Conservation (phyloP, 2,329 filamentous ascomycete genomes). For the Cladosporium sp. region DNA sequence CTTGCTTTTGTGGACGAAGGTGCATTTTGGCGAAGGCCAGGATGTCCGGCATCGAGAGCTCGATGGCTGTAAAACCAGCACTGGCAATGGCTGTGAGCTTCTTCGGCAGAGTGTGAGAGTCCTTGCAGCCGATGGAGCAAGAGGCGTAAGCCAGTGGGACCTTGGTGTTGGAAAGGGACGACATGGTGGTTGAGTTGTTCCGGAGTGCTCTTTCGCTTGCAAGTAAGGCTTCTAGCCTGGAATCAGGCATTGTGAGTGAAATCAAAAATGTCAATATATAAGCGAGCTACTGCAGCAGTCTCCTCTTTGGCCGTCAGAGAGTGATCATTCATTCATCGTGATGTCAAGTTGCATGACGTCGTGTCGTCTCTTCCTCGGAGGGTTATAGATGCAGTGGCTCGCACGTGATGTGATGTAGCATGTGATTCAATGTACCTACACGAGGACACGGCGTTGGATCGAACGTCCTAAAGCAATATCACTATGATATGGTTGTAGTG, state of each 20-base stretch:
- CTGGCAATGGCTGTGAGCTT: slow-evolving; percentile 64
- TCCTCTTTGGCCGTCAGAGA: not conserved
- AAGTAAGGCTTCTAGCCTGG: slow-evolving; percentile 21
- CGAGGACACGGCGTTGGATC: not conserved
- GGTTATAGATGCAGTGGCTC: not conserved
- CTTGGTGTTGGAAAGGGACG: slow-evolving; percentile 29
- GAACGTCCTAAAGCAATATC: not conserved
- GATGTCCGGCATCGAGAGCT: slow-evolving; percentile 74
- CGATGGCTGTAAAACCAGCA: slow-evolving; percentile 67
- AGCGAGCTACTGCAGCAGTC: not conserved
- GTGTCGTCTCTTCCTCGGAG: slow-evolving; percentile 8
- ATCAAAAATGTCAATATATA: not conserved
- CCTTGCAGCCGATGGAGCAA: slow-evolving; percentile 54
- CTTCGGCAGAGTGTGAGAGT: slow-evolving; percentile 55
- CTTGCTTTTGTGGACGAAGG: slow-evolving; percentile 40
- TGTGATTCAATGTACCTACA: not conserved
- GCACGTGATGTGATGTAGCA: not conserved
- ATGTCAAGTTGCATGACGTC: slow-evolving; percentile 20
- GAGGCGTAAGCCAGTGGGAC: slow-evolving; percentile 57
- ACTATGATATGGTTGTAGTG: not conserved
- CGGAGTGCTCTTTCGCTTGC: slow-evolving; percentile 16
- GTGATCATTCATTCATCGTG: slow-evolving; percentile 18
- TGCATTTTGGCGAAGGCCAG: slow-evolving; percentile 59
- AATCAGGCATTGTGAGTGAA: slow-evolving; percentile 20
- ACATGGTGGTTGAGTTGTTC: slow-evolving; percentile 4